Evolutionary conservation across 2,329 filamentous ascomycete species (phyloP), one percentile per base, ranked within the genome.

Genomic region (Byssochlamys sp.): DNA sequence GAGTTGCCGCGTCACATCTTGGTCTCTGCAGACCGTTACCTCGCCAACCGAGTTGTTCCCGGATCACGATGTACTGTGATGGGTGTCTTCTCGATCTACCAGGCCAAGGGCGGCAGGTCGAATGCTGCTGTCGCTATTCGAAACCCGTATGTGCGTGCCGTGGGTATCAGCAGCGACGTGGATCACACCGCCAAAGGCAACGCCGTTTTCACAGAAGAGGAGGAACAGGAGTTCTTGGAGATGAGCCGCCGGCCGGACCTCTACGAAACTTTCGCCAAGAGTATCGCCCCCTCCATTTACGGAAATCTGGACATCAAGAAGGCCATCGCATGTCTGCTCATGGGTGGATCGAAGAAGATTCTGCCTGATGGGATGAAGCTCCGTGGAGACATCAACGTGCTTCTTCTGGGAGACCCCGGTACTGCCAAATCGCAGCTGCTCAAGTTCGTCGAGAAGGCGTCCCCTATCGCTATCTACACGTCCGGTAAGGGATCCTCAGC

Each of bases 401-500:
- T 99, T 11, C 83, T 99, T 27, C 87, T 99, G 26, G 94, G 94
- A 82, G 94, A 99, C 63, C 94, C 94, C 0, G 94, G 94, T 84
- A 99, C 94, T 1, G 94, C 94, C 58, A 99, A 99, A 73, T 99
- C 94, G 6, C 94, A 99, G 72, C 78, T 99, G 5, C 79, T 99
- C 48, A 99, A 99, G 71, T 99, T 97, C 69, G 94, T 97, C 4
- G 91, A 97, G 71, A 95, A 95, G 71, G 92, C 89, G 5, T 89
- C 94, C 1, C 94, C 94, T 1, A 96, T 97, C 61, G 92, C 94
- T 45, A 96, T 99, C 65, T 99, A 99, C 77, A 99, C 94, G 0
- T 99, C 94, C 4, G 94, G 94, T 65, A 99, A 99, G 75, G 94
- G 94, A 64, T 97, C 94, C 1, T 97, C 92, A 1, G 94, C 94